Evolutionary conservation across 352 stramenopile genomes (phyloP).

Genomic region (Phytophthora litchii): DNA sequence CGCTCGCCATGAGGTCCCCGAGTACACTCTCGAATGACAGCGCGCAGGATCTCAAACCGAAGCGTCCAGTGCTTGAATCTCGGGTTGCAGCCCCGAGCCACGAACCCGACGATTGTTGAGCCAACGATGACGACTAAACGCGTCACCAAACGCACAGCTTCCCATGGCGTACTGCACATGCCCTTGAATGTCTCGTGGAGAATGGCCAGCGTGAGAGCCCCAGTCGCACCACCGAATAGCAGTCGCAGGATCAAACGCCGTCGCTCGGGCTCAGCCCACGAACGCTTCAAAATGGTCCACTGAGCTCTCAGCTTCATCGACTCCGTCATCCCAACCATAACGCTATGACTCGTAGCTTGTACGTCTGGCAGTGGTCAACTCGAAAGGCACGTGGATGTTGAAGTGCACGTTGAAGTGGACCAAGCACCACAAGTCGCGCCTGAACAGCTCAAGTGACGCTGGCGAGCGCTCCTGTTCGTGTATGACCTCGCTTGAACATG

Average conservation of each 20-base stretch:
- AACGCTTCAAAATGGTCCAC: constrained; percentile 8
- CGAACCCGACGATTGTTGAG: constrained; percentile 26
- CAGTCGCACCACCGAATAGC: constrained; percentile 23
- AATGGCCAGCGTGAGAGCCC: constrained; percentile 18
- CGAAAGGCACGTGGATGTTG: constrained; percentile 7
- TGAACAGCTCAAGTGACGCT: constrained; percentile 22
- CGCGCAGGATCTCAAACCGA: constrained; percentile 42
- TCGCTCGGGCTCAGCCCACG: constrained; percentile 21
- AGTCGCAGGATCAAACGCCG: constrained; percentile 21
- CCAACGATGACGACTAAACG: constrained; percentile 21
- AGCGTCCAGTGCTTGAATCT: constrained; percentile 57
- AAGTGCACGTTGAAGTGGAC: constrained; percentile 5
- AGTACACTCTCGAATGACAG: constrained; percentile 33
- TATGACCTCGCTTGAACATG: too few relatives aligned
- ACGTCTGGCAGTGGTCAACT: constrained; percentile 28
- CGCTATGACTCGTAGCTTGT: constrained; percentile 1
- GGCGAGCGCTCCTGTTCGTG: constrained; percentile 3
- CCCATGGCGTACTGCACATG: constrained; percentile 39
- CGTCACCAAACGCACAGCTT: constrained; percentile 28
- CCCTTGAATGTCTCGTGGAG: constrained; percentile 29
- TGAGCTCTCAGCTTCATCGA: constrained; percentile 14
- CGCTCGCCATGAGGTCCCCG: constrained; percentile 31
- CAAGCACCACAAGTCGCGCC: constrained; percentile 22
- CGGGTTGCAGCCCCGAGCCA: constrained; percentile 36
- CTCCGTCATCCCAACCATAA: constrained; percentile 14